phyloP scores from a whole-genome alignment of 2,329 filamentous ascomycete species.

The Fusarium chuoi region DNA sequence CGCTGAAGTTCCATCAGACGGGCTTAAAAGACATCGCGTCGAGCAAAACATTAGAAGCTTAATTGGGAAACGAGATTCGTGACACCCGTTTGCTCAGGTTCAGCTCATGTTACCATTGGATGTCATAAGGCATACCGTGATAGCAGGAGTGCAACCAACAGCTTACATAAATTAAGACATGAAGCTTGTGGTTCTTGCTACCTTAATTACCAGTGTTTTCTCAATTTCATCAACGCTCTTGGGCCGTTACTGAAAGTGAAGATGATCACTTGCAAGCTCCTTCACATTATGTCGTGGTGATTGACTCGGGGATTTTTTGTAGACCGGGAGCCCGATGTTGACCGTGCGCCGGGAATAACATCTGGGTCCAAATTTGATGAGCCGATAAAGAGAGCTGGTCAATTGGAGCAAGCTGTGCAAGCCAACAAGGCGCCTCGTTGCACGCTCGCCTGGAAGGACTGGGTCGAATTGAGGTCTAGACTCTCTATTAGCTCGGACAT shows the following conservation, averaged over 20 bases:
- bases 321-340: constrained; percentile 8
- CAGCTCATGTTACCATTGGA: background rate
- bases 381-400: constrained; percentile 1
- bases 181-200: background rate
- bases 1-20: background rate
- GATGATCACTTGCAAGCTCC: background rate
- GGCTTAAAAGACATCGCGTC: background rate
- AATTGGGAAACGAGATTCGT: background rate
- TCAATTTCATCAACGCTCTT: background rate
- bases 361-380: background rate
- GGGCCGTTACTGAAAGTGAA: background rate
- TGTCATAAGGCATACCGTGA: background rate
- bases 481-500: constrained; percentile 11
- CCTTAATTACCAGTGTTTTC: background rate
- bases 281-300: background rate
- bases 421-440: background rate
- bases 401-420: background rate
- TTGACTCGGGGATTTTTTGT: constrained; percentile 17
- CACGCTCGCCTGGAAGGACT: background rate
- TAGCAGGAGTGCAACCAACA: background rate
- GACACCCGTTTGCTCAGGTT: background rate
- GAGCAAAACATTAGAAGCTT: background rate
- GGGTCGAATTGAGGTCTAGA: constrained; percentile 33
- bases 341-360: constrained; percentile 33
- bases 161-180: background rate